A percentile compares a stretch with the other conserved stretches of the same genome.
These are phyloP conservation scores for Pseudopyricularia cyperi DNA, from an alignment of 2,329 filamentous ascomycete species.

Conservation along the genomic window DNA sequence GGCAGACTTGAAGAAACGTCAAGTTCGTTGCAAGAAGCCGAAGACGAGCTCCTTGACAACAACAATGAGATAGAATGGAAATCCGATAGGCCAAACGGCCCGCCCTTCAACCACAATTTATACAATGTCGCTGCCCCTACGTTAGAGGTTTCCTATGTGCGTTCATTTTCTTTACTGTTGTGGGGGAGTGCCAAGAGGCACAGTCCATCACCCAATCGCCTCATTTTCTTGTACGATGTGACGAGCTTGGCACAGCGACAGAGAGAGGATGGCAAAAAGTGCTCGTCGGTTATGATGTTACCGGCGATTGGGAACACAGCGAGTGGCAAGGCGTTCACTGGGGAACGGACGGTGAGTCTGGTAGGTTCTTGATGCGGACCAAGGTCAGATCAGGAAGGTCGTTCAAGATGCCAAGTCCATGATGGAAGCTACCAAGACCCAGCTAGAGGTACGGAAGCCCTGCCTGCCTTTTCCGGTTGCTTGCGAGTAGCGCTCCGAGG, in stretches of 20 bases:
- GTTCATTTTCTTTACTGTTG: too few species aligned
- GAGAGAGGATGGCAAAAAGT: too few species aligned
- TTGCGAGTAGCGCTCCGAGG: not conserved
- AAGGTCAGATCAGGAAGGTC: not conserved
- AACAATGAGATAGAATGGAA: too few species aligned
- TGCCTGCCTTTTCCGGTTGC: not conserved
- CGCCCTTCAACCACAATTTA: too few species aligned
- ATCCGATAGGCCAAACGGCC: too few species aligned
- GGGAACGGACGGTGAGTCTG: not conserved
- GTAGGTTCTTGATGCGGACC: not conserved
- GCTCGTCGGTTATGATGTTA: not conserved
- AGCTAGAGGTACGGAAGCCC: not conserved
- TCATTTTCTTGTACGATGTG: too few species aligned
- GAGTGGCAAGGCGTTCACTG: not conserved
- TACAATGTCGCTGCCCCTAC: too few species aligned
- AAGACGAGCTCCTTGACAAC: not conserved
- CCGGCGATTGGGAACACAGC: not conserved
- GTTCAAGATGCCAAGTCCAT: not conserved
- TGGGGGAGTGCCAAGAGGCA: too few species aligned
- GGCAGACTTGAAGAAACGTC: not conserved
- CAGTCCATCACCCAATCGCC: too few species aligned
- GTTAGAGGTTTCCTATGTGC: too few species aligned
- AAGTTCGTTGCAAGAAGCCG: not conserved
- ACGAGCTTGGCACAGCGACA: too few species aligned
- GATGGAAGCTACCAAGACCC: not conserved